Base-by-base conservation (phyloP, 2,329 filamentous ascomycete genomes). In the Aureobasidium sp. region DNA sequence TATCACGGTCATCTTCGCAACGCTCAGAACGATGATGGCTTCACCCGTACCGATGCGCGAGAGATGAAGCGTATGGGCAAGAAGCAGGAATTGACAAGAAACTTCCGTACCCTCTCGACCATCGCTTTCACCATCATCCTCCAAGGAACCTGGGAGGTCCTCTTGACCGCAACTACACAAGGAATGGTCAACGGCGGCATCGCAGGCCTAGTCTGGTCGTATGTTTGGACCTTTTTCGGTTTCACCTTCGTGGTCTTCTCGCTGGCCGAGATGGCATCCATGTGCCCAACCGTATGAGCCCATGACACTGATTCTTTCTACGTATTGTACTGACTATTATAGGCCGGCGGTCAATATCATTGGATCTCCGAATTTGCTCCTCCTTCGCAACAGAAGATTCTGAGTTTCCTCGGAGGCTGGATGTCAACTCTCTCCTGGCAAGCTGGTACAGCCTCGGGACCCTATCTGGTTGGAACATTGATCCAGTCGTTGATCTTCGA, bases 51-150 rank as follows among this genome's bases (percentile, higher is more conserved):
- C 13, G 58, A 60, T 25, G 58, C 58, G n/a, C 67, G 67, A 10
- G 73, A 80, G 61, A 76, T 80, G 74, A 69, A 70, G 46, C 75
- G 77, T 21, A 70, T 80, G 73, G 78, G 78, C 15, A 80, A 79
- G 67, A 69, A 72, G 31, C 77, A 78, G 54, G 75, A 79, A 51
- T 72, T 79, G 67, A 74, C 74, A 64, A 57, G 60, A 53, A 61
- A 58, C 29, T 61, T 61, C 46, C 46, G 60, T 10, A 57, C 53
- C 31, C 25, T 61, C 4, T 61, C 60, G n/a, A 61, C 53, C 7
- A 57, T 61, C n/a, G 53, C 51, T 2, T 61, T 61, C 19, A 61
- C 60, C 13, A 61, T 61, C 21, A 57, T 61, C 11, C 53, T 61
- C 1, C 58, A 60, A 31, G 58, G 58, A 33, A 60, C 58, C 11